Base-by-base conservation (phyloP, 306 rosid species). In the Vachellia pachyceras region DNA sequence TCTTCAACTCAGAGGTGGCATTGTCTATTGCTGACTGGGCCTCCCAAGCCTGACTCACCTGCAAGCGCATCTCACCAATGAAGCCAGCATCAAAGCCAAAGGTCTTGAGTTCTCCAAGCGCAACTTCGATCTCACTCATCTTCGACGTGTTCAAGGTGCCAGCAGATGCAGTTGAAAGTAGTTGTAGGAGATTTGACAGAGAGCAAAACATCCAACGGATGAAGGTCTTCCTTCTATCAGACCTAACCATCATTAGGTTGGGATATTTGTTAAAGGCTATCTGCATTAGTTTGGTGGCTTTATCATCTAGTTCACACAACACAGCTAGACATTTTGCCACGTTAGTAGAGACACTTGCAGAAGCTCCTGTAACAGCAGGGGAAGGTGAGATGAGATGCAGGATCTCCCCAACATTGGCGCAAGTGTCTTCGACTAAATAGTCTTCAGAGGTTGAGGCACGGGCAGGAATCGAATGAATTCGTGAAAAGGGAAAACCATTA, bases 181-280 rank as follows among this genome's bases (percentile, higher is more conserved):
- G 74, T 22, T 69, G 55, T 12, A 69, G 74, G 74, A 69, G 54
- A 23, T 69, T 20, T 4, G 74, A 42, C 20, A 69, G 6, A 6
- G 74, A 69, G n/a, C 37, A 22, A 44, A 42, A 69, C 74, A 69
- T 69, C 73, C 73, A 68, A n/a, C 18, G 39, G 20, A 69, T 69
- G 20, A 42, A 69, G n/a, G 6, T 42, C 54, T 22, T 20, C 37
- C 74, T 69, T 44, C 74, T 69, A 69, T 69, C 74, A 22, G 74
- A 69, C 39, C 74, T 22, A 11, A 44, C 6, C 8, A 10, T 23
- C 74, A 69, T 42, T 7, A 69, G 37, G 39, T 22, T 44, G 20
- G 74, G 74, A 15, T 69, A 69, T 42, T 69, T 69, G 55, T 69
- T 42, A 12, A 69, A 69, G 74, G 74, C 74, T 23, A 22, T 69